These are phyloP conservation scores for Lachnellula subtilissima DNA, from an alignment of 2,329 filamentous ascomycete genomes.

Conservation along the genomic window DNA sequence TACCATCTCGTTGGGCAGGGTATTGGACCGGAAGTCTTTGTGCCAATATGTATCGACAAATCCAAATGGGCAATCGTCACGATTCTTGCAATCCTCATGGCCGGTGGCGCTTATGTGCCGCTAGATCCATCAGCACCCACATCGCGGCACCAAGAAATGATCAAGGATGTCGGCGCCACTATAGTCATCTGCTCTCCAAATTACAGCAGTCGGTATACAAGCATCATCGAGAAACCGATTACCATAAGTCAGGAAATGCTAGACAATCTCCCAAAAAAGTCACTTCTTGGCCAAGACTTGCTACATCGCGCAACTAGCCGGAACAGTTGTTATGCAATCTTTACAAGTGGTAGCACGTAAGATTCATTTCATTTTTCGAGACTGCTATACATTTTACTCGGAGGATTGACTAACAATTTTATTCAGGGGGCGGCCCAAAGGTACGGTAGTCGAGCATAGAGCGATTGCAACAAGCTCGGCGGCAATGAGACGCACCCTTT, in stretches of 20 bases:
- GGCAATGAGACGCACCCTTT: slow-evolving; percentile 29
- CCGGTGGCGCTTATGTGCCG: slow-evolving; percentile 29
- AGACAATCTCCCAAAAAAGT: neutral
- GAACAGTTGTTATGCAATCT: slow-evolving; percentile 10
- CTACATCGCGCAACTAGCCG: neutral
- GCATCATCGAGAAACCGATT: neutral
- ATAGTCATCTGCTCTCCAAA: slow-evolving; percentile 10
- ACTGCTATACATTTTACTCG: neutral
- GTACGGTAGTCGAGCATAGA: slow-evolving; percentile 28
- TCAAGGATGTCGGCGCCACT: slow-evolving; percentile 4
- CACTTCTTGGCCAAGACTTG: too few relatives aligned
- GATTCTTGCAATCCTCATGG: slow-evolving; percentile 27
- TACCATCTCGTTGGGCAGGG: slow-evolving; percentile 11
- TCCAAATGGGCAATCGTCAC: slow-evolving; percentile 26
- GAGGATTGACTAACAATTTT: neutral
- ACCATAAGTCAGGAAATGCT: neutral
- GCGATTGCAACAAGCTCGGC: slow-evolving; percentile 23
- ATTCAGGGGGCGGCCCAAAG: neutral
- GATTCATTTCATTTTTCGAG: neutral
- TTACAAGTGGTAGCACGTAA: slow-evolving; percentile 29
- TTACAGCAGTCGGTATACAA: slow-evolving; percentile 1
- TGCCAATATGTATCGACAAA: slow-evolving; percentile 31
- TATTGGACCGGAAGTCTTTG: slow-evolving; percentile 12
- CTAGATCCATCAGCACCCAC: slow-evolving; percentile 29
- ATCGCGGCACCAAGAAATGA: slow-evolving; percentile 20